phyloP scores from a whole-genome alignment of 257 asterid species.

The Anisodus acutangulus region DNA sequence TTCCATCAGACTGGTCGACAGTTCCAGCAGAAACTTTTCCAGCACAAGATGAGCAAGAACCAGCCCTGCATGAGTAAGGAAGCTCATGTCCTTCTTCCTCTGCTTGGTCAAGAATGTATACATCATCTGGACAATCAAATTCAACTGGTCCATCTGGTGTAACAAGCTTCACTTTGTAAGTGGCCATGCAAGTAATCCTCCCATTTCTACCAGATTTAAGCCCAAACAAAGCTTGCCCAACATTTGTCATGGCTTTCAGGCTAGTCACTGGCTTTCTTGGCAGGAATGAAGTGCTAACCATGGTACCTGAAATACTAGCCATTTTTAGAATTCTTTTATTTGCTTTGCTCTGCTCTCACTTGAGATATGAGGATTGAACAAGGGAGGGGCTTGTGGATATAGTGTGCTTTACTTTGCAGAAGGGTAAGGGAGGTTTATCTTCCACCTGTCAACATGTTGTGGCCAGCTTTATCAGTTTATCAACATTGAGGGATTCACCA shows the following conservation, averaged over 20 bases:
- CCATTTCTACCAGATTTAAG: slow-evolving; percentile 39
- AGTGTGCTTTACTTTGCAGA: slow-evolving; percentile 47
- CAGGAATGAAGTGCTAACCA: slow-evolving; percentile 61
- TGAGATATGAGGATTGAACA: background rate
- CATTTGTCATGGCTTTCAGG: slow-evolving; percentile 48
- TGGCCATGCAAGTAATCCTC: slow-evolving; percentile 62
- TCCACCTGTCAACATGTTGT: slow-evolving; percentile 35
- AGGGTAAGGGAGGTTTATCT: slow-evolving; percentile 27
- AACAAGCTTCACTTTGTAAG: slow-evolving; percentile 64
- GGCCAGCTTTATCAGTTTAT: slow-evolving; percentile 33
- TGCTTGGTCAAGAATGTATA: slow-evolving; percentile 68
- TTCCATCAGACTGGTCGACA: slow-evolving; percentile 75
- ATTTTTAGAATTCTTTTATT: slow-evolving; percentile 34
- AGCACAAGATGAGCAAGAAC: slow-evolving; percentile 88
- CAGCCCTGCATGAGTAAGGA: slow-evolving; percentile 92
- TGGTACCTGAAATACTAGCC: slow-evolving; percentile 61
- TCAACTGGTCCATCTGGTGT: slow-evolving; percentile 55
- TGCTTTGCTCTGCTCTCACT: background rate
- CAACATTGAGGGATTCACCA: slow-evolving; percentile 5
- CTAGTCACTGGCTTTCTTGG: slow-evolving; percentile 51
- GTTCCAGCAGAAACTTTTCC: slow-evolving; percentile 58
- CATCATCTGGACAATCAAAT: slow-evolving; percentile 53
- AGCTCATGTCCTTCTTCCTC: slow-evolving; percentile 66
- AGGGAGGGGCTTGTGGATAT: slow-evolving; percentile 52
- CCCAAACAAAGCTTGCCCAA: slow-evolving; percentile 41